These are phyloP conservation scores for Ustilago hordei DNA, from an alignment of 1,284 basidiomycete species.

Conservation along the genomic window DNA sequence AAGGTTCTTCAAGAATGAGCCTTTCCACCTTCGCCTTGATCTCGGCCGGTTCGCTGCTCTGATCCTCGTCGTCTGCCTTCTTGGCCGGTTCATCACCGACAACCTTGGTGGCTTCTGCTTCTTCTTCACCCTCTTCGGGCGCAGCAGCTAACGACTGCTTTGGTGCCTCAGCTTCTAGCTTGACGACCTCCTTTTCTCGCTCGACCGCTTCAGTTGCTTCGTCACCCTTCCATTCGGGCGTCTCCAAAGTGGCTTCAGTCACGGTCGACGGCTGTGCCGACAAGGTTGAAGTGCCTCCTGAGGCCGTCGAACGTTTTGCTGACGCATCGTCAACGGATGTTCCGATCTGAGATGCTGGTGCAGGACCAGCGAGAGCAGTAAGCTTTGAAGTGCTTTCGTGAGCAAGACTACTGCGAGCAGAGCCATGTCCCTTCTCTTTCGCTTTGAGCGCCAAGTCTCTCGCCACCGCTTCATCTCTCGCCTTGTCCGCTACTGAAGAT, in stretches of 20 bases:
- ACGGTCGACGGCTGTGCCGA: conserved; percentile 1
- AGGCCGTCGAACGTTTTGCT: conserved; percentile 3
- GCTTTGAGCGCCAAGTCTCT: conserved; percentile 48
- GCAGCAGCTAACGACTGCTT: background rate
- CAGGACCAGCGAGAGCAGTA: conserved; percentile 3
- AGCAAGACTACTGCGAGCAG: conserved; percentile 27
- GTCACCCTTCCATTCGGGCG: conserved; percentile 1
- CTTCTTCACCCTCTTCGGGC: background rate
- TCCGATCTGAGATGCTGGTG: conserved; percentile 20
- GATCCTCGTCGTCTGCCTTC: background rate
- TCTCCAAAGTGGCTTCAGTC: conserved; percentile 4
- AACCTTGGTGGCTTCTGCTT: conserved; percentile 4
- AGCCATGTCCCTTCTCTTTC: conserved; percentile 43
- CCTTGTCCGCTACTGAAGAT: conserved; percentile 51
- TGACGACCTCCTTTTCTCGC: background rate
- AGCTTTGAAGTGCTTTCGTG: conserved; percentile 3
- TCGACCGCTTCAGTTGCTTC: conserved; percentile 6
- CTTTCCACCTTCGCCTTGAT: background rate
- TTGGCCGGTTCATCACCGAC: background rate
- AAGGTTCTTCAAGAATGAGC: background rate
- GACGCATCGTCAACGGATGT: conserved; percentile 10
- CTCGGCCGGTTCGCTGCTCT: background rate
- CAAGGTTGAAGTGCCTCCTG: conserved; percentile 1
- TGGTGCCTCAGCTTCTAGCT: background rate
- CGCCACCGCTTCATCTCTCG: conserved; percentile 52